phyloP scores from a whole-genome alignment of 2,329 filamentous ascomycete genomes.

The Penicillium sp. region DNA sequence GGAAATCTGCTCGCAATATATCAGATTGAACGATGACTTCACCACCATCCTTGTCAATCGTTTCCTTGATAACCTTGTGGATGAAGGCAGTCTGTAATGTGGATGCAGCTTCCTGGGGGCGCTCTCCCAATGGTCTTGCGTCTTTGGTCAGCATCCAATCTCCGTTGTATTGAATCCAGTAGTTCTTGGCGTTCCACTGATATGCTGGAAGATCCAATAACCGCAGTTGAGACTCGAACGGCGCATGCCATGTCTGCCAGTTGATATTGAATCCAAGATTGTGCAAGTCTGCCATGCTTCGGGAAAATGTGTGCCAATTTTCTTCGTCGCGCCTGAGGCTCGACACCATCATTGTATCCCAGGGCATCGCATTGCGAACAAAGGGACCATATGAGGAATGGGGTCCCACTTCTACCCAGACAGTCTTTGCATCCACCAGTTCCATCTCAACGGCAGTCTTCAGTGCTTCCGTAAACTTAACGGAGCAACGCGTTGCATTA shows the following conservation, averaged over 20 bases:
- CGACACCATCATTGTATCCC: not conserved
- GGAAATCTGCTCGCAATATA: constrained; percentile 31
- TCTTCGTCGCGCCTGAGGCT: constrained; percentile 62
- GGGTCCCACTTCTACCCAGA: not conserved
- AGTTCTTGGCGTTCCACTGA: constrained; percentile 69
- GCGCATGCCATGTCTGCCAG: constrained; percentile 70
- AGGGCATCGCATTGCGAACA: not conserved
- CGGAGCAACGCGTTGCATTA: not conserved
- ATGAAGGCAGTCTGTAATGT: constrained; percentile 1
- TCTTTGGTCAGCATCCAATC: constrained; percentile 58
- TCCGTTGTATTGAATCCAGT: constrained; percentile 71
- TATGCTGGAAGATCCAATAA: constrained; percentile 69
- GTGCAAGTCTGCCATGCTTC: constrained; percentile 61
- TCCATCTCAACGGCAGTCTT: not conserved
- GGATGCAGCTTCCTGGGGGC: not conserved
- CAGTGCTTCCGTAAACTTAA: not conserved
- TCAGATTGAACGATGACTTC: not conserved
- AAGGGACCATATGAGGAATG: not conserved
- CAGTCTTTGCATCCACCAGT: not conserved
- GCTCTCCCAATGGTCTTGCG: not conserved
- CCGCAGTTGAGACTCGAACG: constrained; percentile 59
- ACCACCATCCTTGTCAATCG: not conserved
- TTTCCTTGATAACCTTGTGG: not conserved
- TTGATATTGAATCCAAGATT: constrained; percentile 63
- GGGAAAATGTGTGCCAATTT: constrained; percentile 64